Evolutionary conservation across 2,329 filamentous ascomycete species (phyloP), one percentile per base, ranked within the genome.

Genomic region (Endocalyx cinctus): DNA sequence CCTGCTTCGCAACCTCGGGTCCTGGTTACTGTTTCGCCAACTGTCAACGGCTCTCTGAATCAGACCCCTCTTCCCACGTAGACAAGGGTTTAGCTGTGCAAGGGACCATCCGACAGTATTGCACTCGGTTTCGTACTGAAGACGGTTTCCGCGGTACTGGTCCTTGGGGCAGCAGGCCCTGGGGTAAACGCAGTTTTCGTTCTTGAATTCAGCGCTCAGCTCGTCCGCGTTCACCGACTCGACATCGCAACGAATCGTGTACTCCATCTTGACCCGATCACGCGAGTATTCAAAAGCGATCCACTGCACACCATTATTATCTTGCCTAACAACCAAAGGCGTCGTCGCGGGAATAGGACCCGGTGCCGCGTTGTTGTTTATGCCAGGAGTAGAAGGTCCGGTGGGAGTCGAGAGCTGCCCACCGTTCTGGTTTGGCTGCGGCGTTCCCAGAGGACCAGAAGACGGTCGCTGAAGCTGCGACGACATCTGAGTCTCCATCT

Each of bases 91-190:
- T 34, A 98, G 68, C 55, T 97, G 84, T 3, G 92, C 92, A 47
- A 98, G 66, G 10, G 90, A 90, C 92, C 92, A 98, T n/a, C 92
- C 92, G n/a, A 98, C 92, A 1, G 88, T 87, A 65, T 98, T 98
- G 73, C 92, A 98, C 66, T 98, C 92, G 12, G 87, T 96, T 69
- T 98, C 92, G 62, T 98, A 98, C 48, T 92, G 85, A 47, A 96
- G 68, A 12, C 92, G 83, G 60, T 98, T 98, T 41, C 92, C 92
- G 39, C 89, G 84, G 69, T 98, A 98, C 58, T 94, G 84, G 38
- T 97, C 90, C 63, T 97, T 97, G 47, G 80, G 78, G 61, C 88
- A 94, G 69, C 89, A 96, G 4, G 92, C 92, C 39, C 92, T 79
- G 4, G 92, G 92, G 57, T 97, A 98, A 11, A 98, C 92, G 58